These are phyloP conservation scores for Glomus cerebriforme DNA, from an alignment of 192 early-diverging fungal genomes.

Conservation along the genomic window DNA sequence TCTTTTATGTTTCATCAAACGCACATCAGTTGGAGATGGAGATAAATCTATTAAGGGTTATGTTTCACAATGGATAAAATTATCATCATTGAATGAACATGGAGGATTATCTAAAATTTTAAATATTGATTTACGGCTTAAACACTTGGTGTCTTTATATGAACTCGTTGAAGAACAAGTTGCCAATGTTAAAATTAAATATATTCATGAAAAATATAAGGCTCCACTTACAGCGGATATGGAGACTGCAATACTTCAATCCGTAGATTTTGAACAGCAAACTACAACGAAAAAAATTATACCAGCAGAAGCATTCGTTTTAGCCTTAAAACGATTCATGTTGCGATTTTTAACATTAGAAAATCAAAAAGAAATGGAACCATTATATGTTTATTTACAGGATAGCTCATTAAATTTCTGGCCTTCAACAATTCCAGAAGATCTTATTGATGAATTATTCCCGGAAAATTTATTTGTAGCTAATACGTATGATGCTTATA, in stretches of 20 bases:
- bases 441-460: not conserved
- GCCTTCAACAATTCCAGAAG: not conserved
- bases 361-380: not conserved
- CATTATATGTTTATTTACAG: not conserved
- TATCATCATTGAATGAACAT: conserved; percentile 8
- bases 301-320: conserved; percentile 3
- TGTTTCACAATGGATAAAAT: conserved; percentile 29
- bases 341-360: conserved; percentile 1
- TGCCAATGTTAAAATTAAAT: not conserved
- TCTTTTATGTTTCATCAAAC: conserved; percentile 32
- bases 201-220: conserved; percentile 29
- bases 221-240: not conserved
- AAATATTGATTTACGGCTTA: not conserved
- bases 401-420: not conserved
- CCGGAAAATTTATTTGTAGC: not conserved
- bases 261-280: not conserved
- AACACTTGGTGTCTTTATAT: conserved; percentile 30
- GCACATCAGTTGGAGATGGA: not conserved
- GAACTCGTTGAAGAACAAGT: conserved; percentile 32
- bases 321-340: conserved; percentile 28
- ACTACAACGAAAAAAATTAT: not conserved
- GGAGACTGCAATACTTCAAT: not conserved
- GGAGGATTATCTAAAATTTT: not conserved
- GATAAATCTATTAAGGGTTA: conserved; percentile 23
- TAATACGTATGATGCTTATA: not conserved